These are phyloP conservation scores for Veloboletus limbatus DNA, from an alignment of 1,284 basidiomycete species.

Conservation along the genomic window DNA sequence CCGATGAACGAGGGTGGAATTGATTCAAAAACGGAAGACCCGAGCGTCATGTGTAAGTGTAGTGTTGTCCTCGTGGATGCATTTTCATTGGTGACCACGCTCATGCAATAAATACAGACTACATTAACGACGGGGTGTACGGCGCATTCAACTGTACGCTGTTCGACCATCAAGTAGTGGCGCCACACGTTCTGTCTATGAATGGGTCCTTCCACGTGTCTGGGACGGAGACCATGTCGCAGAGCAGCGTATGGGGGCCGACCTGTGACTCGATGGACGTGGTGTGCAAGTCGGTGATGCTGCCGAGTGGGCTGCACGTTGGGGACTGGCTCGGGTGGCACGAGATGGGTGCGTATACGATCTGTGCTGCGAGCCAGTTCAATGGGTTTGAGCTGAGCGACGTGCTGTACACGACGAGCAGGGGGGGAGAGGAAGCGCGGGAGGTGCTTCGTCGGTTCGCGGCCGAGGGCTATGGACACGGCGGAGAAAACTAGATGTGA, in stretches of 20 bases:
- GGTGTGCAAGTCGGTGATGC: constrained; percentile 57
- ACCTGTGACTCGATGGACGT: constrained; percentile 93
- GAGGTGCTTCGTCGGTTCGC: constrained; percentile 35
- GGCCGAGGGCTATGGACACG: constrained; percentile 24
- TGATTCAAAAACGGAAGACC: constrained; percentile 43
- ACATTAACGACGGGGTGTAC: constrained; percentile 98
- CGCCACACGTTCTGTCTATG: constrained; percentile 76
- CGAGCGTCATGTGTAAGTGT: constrained; percentile 81
- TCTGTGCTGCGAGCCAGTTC: constrained; percentile 87
- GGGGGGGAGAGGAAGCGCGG: constrained; percentile 39
- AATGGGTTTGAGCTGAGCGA: constrained; percentile 77
- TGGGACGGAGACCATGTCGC: constrained; percentile 42
- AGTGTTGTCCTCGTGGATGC: not conserved
- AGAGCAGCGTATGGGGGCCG: constrained; percentile 67
- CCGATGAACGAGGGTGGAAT: constrained; percentile 39
- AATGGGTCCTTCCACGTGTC: constrained; percentile 54
- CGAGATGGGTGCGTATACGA: constrained; percentile 92
- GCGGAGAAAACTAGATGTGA: constrained; percentile 8
- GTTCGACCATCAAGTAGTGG: constrained; percentile 88
- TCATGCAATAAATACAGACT: constrained; percentile 55
- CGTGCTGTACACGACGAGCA: constrained; percentile 61
- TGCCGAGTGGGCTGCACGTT: constrained; percentile 67
- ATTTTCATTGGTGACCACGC: constrained; percentile 4
- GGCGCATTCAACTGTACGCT: constrained; percentile 98
- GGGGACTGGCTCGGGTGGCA: constrained; percentile 93